Evolutionary conservation across 1,284 basidiomycete species (phyloP).

Genomic region (Rhodofomes roseus): DNA sequence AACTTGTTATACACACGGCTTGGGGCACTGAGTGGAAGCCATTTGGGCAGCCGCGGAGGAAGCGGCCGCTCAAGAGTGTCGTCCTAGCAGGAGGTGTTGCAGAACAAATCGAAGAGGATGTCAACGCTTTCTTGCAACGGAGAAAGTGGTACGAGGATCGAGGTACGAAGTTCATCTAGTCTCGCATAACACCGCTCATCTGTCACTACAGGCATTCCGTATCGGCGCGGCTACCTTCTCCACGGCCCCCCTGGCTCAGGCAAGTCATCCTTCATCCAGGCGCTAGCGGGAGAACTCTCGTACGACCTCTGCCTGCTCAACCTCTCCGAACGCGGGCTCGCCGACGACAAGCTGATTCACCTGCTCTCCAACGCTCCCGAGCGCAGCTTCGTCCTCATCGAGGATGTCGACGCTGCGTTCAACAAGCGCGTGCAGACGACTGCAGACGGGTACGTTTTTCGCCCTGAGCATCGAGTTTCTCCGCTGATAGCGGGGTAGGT

Average conservation of each 20-base stretch:
- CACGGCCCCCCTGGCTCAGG: conserved; percentile 97
- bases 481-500: conserved; percentile 42
- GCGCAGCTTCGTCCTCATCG: conserved; percentile 88
- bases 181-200: conserved; percentile 3
- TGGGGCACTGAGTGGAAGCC: conserved; percentile 97
- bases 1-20: conserved; percentile 94
- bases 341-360: conserved; percentile 96
- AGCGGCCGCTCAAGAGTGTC: conserved; percentile 89
- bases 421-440: conserved; percentile 85
- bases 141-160: conserved; percentile 96
- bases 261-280: conserved; percentile 98
- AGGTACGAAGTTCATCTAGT: conserved; percentile 47
- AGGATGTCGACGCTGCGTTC: conserved; percentile 99
- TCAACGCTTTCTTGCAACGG: conserved; percentile 80
- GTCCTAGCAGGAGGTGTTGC: conserved; percentile 80
- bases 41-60: conserved; percentile 89
- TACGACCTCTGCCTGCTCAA: conserved; percentile 98
- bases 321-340: conserved; percentile 92
- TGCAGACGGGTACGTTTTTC: conserved; percentile 74
- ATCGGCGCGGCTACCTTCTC: conserved; percentile 92
- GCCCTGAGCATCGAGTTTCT: neutral
- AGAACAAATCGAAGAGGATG: conserved; percentile 78
- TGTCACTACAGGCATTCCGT: conserved; percentile 83
- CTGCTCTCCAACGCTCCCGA: conserved; percentile 92
- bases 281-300: conserved; percentile 86